These are phyloP conservation scores for Tricholoma matsutake DNA, from an alignment of 768 basidiomycete species.

Conservation along the genomic window DNA sequence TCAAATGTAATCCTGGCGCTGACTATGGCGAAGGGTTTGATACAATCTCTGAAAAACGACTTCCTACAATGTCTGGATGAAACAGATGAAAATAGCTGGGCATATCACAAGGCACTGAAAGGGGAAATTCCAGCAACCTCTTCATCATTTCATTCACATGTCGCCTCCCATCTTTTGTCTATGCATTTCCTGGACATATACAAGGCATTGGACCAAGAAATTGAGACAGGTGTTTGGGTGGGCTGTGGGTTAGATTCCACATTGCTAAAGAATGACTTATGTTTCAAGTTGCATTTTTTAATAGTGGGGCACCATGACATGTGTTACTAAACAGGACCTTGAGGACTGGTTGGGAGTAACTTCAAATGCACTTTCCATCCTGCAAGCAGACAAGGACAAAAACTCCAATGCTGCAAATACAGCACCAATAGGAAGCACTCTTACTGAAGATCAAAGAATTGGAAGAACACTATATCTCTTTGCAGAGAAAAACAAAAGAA, in stretches of 20 bases:
- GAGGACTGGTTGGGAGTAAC: not conserved
- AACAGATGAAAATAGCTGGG: not conserved
- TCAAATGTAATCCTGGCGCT: not conserved
- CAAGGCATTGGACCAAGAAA: too few relatives aligned
- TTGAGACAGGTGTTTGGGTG: too few relatives aligned
- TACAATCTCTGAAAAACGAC: not conserved
- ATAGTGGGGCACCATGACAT: not conserved
- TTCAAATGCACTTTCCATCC: not conserved
- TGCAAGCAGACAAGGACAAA: not conserved
- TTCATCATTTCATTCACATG: not conserved
- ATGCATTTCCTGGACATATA: too few relatives aligned
- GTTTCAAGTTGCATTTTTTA: not conserved
- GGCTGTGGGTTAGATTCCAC: too few relatives aligned
- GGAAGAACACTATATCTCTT: not conserved
- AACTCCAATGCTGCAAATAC: not conserved
- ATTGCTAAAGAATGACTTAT: too few relatives aligned
- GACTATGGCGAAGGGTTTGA: not conserved
- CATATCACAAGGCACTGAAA: not conserved
- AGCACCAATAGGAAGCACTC: not conserved
- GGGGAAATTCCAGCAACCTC: not conserved
- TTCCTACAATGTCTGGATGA: not conserved
- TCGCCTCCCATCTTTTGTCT: too few relatives aligned
- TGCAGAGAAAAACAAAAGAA: not conserved
- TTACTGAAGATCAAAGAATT: not conserved
- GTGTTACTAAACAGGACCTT: not conserved